Evolutionary conservation across 345 rosid genomes (phyloP).

Genomic region (Eucalyptus marginata): DNA sequence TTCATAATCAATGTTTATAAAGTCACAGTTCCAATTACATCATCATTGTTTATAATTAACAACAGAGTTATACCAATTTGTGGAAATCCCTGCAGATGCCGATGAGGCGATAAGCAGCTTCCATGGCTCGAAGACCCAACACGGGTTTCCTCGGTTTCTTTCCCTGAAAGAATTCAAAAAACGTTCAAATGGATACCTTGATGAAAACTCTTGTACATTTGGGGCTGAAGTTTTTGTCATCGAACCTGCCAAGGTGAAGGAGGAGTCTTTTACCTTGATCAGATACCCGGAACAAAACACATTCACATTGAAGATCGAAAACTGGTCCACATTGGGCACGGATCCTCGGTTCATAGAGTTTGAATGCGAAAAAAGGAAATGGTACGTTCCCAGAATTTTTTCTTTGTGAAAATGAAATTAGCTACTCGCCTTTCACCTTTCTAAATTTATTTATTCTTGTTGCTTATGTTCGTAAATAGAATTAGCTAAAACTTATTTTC

Average conservation of each 20-base stretch:
- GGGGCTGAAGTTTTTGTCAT: neutral
- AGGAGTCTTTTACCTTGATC: neutral
- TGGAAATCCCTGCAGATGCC: neutral
- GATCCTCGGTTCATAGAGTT: fast-evolving
- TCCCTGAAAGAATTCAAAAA: neutral
- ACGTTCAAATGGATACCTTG: neutral
- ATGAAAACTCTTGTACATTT: neutral
- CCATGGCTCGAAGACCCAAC: neutral
- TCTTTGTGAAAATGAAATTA: neutral
- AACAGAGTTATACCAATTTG: neutral
- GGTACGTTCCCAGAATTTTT: neutral
- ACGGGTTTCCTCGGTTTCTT: neutral
- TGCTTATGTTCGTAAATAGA: too few species aligned
- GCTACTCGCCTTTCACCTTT: neutral
- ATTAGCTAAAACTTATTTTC: neutral
- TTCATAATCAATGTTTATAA: neutral
- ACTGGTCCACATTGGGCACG: neutral
- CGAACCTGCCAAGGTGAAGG: fast-evolving
- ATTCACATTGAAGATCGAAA: neutral
- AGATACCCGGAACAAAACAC: fast-evolving
- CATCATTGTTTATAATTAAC: neutral
- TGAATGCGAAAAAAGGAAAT: fast-evolving
- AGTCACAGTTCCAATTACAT: neutral
- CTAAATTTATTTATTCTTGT: too few species aligned
- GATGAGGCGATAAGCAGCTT: neutral